These are phyloP conservation scores for Thelonectria olida DNA, from an alignment of 2,329 filamentous ascomycete species.

Conservation along the genomic window DNA sequence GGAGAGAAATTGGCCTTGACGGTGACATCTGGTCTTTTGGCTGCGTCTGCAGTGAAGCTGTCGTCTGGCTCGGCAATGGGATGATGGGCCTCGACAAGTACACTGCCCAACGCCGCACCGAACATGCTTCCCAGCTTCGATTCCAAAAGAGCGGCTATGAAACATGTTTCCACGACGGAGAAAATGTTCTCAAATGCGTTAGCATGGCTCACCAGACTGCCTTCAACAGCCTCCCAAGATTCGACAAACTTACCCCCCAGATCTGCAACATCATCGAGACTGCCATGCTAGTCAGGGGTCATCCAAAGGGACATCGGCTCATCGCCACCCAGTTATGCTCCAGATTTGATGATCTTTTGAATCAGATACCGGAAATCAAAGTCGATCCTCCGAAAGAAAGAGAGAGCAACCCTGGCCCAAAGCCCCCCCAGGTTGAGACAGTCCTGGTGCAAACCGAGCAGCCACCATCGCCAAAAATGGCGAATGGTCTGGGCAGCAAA, in stretches of 20 bases:
- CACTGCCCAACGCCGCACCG: not conserved
- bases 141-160: conserved; percentile 16
- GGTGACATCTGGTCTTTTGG: conserved; percentile 29
- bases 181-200: conserved; percentile 2
- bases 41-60: conserved; percentile 23
- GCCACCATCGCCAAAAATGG: too few species aligned
- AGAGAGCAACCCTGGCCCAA: too few species aligned
- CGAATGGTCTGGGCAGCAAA: too few species aligned
- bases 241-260: not conserved
- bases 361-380: too few species aligned
- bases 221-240: not conserved
- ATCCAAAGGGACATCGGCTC: not conserved
- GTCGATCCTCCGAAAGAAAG: too few species aligned
- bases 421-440: too few species aligned
- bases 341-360: not conserved
- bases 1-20: not conserved
- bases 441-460: too few species aligned
- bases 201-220: conserved; percentile 7
- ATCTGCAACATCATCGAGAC: conserved; percentile 15
- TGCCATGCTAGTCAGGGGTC: not conserved
- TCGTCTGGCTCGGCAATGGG: conserved; percentile 23
- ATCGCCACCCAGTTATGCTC: not conserved
- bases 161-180: conserved; percentile 21
- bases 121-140: not conserved
- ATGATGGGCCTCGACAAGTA: not conserved